Evolutionary conservation across 2,329 filamentous ascomycete species (phyloP), one percentile per base, ranked within the genome.

Genomic region (Sclerotinia sclerotiorum): DNA sequence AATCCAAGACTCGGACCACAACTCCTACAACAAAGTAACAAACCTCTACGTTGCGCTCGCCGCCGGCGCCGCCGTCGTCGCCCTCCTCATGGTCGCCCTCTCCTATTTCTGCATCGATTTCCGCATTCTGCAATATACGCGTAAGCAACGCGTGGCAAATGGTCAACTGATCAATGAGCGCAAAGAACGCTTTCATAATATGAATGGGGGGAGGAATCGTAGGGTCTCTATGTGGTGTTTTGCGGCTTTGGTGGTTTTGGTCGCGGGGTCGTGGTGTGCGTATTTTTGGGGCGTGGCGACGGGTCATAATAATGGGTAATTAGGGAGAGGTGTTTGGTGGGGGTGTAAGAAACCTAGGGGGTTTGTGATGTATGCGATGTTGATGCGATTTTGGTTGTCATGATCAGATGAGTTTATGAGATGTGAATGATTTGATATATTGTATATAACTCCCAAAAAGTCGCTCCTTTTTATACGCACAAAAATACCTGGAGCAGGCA

Each of bases 1-100:
- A 0, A 82, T 89, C 0, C 87, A 89, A 71, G 87, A 89, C 67
- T 79, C 79, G 4, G 85, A 87, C 64, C 73, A 85, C 65, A 80
- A 87, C 70, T 84, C 81, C 0, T 89, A 89, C 70, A 78, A 83
- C 60, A 80, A 81, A 1, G 86, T 87, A 0, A 81, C 85, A 0
- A 80, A 85, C 1, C 79, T 88, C 0, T 89, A 88, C 61, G 82
- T 86, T 0, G 79, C 46, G 4, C 42, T 49, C 7, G 51, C 65
- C 1, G 54, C 44, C 2, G 48, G 29, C 11, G 44, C 65, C 1
- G 65, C 65, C 17, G 7, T 61, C 24, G 35, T 67, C 1, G 35
- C 65, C 5, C 39, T 61, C 21, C 19, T 52, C 32, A 56, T 67
- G 39, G 42, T 67, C 2, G 55, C 3, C 17, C 54, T 67, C 19